Base-by-base conservation (phyloP, 23 red algal genomes). In the Pyropia haitanensis region DNA sequence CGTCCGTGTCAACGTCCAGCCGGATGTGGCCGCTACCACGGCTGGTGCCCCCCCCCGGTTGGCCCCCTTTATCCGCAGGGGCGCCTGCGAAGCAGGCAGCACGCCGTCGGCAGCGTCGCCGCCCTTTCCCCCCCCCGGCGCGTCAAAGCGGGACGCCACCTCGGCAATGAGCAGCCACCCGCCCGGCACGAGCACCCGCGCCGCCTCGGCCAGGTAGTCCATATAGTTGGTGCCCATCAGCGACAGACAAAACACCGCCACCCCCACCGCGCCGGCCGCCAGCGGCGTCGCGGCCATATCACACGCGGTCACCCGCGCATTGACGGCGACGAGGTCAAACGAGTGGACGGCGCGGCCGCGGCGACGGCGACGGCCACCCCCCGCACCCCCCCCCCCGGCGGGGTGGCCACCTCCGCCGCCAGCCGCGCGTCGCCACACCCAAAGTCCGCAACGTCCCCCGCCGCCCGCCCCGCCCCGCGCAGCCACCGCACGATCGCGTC, bases 181-280 rank as follows among this genome's bases (percentile, higher is more conserved):
- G 1, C 50, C 61, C 0, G 26, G 51, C n/a, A 28, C 61, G 5
- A 95, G 64, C 20, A 88, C 72, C 18, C 90, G 74, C 19, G 46
- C 51, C 0, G 90, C 90, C 49, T 95, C 90, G 4, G 18, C 28
- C 14, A 98, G 28, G 53, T 91, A 88, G 22, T 89, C 81, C 16
- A 20, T 50, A 53, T 98, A 98, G 70, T 98, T 85, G 7, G 78
- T 89, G 34, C 85, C 85, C 94, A 98, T 98, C 5, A 98, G 83
- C 15, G 86, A 91, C 13, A 98, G 78, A 53, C 94, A 98, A 68
- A 90, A 98, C 4, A 98, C 77, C 23, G 76, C 94, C 16, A 89
- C 75, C 54, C 91, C 94, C 0, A 76, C 86, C 34, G 27, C 49
- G 1, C 30, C 23, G 10, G 48, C 30, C 5, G 61, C 17, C 24